Conservation (phyloP, 1,139 yeast species). For the Sugiyamaella xylanicola region DNA sequence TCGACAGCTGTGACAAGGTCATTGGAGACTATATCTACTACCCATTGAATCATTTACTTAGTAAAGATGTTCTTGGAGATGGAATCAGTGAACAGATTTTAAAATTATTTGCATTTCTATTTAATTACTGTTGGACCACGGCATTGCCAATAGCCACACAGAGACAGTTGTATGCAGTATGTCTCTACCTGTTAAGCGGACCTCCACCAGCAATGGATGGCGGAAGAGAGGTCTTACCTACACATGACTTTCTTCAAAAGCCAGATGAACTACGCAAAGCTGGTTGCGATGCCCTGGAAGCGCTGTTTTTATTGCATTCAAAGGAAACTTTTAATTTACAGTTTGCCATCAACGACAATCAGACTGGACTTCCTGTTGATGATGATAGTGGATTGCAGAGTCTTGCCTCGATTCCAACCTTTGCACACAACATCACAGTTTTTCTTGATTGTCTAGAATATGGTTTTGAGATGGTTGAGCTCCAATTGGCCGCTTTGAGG, state of each 20-base stretch:
- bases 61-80: constrained; percentile 47
- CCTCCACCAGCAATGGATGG: constrained; percentile 37
- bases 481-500: constrained; percentile 45
- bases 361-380: too few relatives aligned
- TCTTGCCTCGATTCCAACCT: constrained; percentile 43
- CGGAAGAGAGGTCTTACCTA: constrained; percentile 25
- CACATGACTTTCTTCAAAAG: constrained; percentile 36
- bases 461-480: constrained; percentile 35
- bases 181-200: constrained; percentile 52
- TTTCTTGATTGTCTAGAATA: constrained; percentile 44
- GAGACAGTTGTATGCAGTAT: constrained; percentile 53
- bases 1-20: constrained; percentile 26
- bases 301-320: constrained; percentile 39
- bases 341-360: too few relatives aligned
- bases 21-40: constrained; percentile 65
- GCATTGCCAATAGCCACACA: constrained; percentile 47
- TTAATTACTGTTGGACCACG: constrained; percentile 53
- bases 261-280: constrained; percentile 47
- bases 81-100: constrained; percentile 50
- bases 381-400: not conserved
- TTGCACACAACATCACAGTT: constrained; percentile 53
- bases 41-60: constrained; percentile 57
- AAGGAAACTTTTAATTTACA: too few relatives aligned
- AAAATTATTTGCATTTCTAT: constrained; percentile 46
- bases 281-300: constrained; percentile 45